phyloP scores from a whole-genome alignment of 2,329 filamentous ascomycete species.

The Ophiocordyceps polyrhachis-furcata region DNA sequence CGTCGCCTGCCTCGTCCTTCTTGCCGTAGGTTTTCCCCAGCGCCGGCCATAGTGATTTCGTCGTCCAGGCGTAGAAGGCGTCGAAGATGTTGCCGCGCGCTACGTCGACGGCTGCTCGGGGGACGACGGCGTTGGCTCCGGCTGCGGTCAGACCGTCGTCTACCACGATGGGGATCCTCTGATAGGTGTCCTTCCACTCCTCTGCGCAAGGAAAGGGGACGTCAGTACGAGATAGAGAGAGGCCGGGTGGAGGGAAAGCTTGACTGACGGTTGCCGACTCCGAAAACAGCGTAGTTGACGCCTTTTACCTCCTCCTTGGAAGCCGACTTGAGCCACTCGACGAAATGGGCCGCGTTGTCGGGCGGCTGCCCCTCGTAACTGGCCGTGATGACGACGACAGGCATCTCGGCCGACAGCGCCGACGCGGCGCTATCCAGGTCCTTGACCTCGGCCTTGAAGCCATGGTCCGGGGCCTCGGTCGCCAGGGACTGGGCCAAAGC shows the following conservation, averaged over 20 bases:
- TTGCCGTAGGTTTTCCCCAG: slow-evolving; percentile 25
- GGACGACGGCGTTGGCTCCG: slow-evolving; percentile 15
- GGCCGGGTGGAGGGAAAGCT: no score
- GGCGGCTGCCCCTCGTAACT: slow-evolving; percentile 60
- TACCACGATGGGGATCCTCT: slow-evolving; percentile 45
- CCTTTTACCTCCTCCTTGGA: slow-evolving; percentile 32
- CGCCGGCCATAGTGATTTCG: slow-evolving; percentile 30
- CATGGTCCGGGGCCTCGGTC: slow-evolving; percentile 35
- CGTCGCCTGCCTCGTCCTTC: slow-evolving; percentile 8
- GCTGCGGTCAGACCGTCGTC: slow-evolving; percentile 28
- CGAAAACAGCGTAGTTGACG: slow-evolving; percentile 50
- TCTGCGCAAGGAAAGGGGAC: background rate
- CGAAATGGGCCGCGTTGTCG: slow-evolving; percentile 52
- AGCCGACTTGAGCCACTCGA: slow-evolving; percentile 40
- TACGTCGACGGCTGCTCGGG: slow-evolving; percentile 39
- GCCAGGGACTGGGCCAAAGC: slow-evolving; percentile 45
- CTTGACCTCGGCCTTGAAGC: slow-evolving; percentile 37
- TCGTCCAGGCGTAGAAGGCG: slow-evolving; percentile 49
- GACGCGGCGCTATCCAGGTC: slow-evolving; percentile 36
- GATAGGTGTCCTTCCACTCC: slow-evolving; percentile 45
- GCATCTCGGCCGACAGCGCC: slow-evolving; percentile 32
- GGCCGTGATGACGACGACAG: slow-evolving; percentile 48
- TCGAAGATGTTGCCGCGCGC: slow-evolving; percentile 47
- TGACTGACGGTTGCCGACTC: slow-evolving; percentile 30
- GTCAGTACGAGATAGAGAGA: background rate